Evolutionary conservation across 1,284 basidiomycete species (phyloP), one percentile per base, ranked within the genome.

Genomic region (Singerocomus inundabilis): DNA sequence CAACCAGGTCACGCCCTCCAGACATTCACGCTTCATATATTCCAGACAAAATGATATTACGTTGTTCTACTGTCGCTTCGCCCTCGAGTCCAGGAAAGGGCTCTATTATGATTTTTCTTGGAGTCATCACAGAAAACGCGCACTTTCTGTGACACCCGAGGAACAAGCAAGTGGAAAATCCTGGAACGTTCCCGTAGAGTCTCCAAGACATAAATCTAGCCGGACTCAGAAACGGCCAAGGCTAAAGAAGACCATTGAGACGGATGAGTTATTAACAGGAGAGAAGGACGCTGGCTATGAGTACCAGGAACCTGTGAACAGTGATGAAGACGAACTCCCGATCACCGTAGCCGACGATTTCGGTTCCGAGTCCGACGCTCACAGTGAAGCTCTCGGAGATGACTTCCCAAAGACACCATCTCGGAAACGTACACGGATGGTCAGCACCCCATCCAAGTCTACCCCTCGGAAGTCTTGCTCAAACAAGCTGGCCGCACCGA

Each of bases 101-200:
- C 53, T 86, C 1, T 88, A 80, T 65, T 89, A 83, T 52, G 66
- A 74, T 6, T 73, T 88, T 48, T 56, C 77, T 47, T 89, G 86
- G 86, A 71, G 74, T 30, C 52, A 50, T 11, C 81, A 82, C 57
- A 72, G 64, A 29, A 49, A 63, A 21, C 51, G 62, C 3, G 79
- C 79, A 0, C 63, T 79, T 43, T 57, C 44, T 3, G 53, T 45
- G 15, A 35, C 53, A 10, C 29, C 53, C 12, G 64, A 70, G 40
- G 66, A 61, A 36, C 66, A 69, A 21, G 53, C 52, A 3, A 64
- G 56, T 37, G 69, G 65, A 46, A 54, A 36, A 30, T 51, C 57
- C 12, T 70, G 65, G 65, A 56, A 59, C 12, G 66, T 67, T 38
- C 44, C 26, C 9, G 63, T 61, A 15, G 47, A 63, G 32, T 29